Conservation (phyloP, 805 yeast genomes). For the Candida ficus region DNA sequence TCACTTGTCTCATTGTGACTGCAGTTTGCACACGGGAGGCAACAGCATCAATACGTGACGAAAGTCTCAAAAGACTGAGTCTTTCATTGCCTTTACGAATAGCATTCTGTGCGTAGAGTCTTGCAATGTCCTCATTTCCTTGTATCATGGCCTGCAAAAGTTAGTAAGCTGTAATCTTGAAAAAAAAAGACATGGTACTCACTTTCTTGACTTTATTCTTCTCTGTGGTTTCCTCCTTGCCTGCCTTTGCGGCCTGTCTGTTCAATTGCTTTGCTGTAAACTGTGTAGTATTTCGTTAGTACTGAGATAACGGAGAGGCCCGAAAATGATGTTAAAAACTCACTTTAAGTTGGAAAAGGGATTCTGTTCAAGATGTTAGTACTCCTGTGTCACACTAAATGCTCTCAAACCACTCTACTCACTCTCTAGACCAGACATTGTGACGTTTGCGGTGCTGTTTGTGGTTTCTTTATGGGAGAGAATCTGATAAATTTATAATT, state of each 20-base stretch:
- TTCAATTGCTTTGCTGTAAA: conserved; percentile 93
- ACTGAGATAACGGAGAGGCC: neutral
- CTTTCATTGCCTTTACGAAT: conserved; percentile 87
- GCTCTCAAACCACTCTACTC: neutral
- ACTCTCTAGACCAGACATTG: conserved; percentile 37
- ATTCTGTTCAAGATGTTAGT: conserved; percentile 30
- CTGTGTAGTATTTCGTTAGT: conserved; percentile 28
- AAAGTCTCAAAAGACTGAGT: conserved; percentile 70
- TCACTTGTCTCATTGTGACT: conserved; percentile 93
- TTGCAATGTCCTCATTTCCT: conserved; percentile 89
- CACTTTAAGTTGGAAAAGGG: conserved; percentile 58
- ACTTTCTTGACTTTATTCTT: conserved; percentile 81
- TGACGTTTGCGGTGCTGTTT: neutral
- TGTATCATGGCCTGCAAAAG: conserved; percentile 54
- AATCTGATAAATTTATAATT: no score
- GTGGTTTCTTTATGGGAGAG: no score
- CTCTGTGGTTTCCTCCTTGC: conserved; percentile 84
- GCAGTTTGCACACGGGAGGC: conserved; percentile 97
- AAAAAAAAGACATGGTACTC: no score
- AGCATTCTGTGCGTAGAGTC: conserved; percentile 92
- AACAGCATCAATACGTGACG: conserved; percentile 92
- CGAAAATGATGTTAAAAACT: conserved; percentile 7
- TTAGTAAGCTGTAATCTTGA: no score
- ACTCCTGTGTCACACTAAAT: neutral
- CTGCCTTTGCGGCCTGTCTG: conserved; percentile 85